Conservation (phyloP, 169 alveolate genomes). For the Plasmodium chabaudi region DNA sequence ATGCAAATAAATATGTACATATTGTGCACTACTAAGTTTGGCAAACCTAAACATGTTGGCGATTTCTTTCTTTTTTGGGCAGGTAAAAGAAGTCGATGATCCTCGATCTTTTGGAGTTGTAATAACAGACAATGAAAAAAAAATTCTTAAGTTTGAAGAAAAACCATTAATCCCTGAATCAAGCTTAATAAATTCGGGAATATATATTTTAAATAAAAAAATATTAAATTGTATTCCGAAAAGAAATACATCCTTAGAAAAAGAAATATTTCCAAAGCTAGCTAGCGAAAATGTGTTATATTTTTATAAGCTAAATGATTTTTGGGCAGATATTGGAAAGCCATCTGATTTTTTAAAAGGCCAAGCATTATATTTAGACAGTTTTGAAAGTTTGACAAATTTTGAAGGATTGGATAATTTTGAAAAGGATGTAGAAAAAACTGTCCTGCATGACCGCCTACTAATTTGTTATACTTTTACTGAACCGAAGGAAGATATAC, state of each 20-base stretch:
- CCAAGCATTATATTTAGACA: constrained; percentile 77
- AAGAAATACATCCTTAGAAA: constrained; percentile 94
- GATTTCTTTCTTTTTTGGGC: constrained; percentile 7
- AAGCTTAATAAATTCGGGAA: constrained; percentile 87
- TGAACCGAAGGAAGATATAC: constrained; percentile 2
- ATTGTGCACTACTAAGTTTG: no score
- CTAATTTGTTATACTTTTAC: constrained; percentile 25
- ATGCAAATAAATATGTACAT: background rate
- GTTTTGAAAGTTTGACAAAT: constrained; percentile 14
- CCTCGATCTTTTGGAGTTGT: constrained; percentile 98
- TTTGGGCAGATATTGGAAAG: constrained; percentile 88
- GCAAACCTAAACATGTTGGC: no score
- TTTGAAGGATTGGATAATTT: constrained; percentile 4
- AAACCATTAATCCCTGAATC: constrained; percentile 90
- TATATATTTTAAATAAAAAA: constrained; percentile 90
- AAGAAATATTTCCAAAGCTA: constrained; percentile 95
- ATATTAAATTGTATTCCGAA: constrained; percentile 92
- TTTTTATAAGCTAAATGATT: constrained; percentile 86
- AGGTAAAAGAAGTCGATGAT: constrained; percentile 94
- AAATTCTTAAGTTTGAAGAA: constrained; percentile 93
- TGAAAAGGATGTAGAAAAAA: constrained; percentile 15
- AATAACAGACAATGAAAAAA: constrained; percentile 89
- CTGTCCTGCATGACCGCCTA: constrained; percentile 12
- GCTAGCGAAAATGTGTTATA: constrained; percentile 87
- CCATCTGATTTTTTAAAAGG: constrained; percentile 81